Base-by-base conservation (phyloP, 805 yeast species). In the Tetrapisispora iriomotensis region DNA sequence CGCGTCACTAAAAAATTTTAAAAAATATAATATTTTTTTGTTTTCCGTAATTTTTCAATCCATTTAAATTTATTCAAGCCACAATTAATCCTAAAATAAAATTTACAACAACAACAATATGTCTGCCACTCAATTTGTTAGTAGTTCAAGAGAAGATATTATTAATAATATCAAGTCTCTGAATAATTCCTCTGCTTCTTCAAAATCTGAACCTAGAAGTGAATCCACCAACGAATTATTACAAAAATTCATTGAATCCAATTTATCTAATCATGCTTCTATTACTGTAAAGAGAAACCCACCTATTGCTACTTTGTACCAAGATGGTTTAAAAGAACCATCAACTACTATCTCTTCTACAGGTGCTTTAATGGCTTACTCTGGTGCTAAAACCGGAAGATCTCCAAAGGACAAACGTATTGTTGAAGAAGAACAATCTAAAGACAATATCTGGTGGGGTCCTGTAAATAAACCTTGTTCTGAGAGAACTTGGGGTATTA, bases 391-490 rank as follows among this genome's bases (percentile, higher is more conserved):
- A 70, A 90, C 97, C 40, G 98, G 98, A 57, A 82, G 98, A 68
- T 90, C 96, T 26, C 98, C 98, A 62, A 84, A 83, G 71, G 98
- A 90, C 69, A 90, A 90, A 67, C 83, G 98, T 70, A 85, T 90
- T 62, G 96, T 90, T 46, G 96, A 88, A 56, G 97, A 92, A 70
- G 82, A 76, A 53, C 73, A 92, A 37, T 86, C 96, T 29, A 66
- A 74, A 44, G 74, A 84, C 43, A 70, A 88, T 58, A 77, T 90
- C 53, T 90, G 98, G 98, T 90, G 98, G 98, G 98, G 98, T 20
- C 97, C 97, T 2, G 98, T 90, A 51, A 90, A 90, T 71, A 86
- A 83, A 68, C 84, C 90, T 67, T 88, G 90, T 53, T 82, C 85
- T 44, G 95, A 86, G 66, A 79, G 80, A 61, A 87, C 96, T 18